phyloP scores from a whole-genome alignment of 1,284 basidiomycete genomes.

The Marasmius fiardii region DNA sequence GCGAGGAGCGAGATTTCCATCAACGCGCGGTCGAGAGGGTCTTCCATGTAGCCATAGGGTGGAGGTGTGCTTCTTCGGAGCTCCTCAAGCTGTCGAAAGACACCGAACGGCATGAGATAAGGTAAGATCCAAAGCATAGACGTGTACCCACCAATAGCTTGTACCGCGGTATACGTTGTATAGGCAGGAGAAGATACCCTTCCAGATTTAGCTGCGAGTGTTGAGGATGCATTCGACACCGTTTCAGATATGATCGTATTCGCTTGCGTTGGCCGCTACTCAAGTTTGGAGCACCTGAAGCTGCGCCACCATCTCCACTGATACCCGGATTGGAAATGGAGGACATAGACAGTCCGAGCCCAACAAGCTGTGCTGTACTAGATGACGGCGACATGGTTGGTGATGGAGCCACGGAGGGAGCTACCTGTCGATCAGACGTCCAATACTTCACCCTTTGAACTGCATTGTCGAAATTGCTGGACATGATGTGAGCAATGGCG shows the following conservation, averaged over 20 bases:
- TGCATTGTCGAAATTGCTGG: conserved; percentile 89
- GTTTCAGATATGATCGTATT: conserved; percentile 84
- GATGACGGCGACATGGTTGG: conserved; percentile 55
- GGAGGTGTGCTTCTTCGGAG: conserved; percentile 83
- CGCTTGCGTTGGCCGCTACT: conserved; percentile 81
- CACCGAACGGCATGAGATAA: conserved; percentile 3
- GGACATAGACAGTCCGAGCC: conserved; percentile 58
- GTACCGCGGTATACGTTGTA: conserved; percentile 96
- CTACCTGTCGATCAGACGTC: conserved; percentile 54
- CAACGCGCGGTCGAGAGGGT: conserved; percentile 84
- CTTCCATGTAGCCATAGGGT: conserved; percentile 63
- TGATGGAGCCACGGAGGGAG: conserved; percentile 35
- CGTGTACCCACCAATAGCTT: conserved; percentile 70
- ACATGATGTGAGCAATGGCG: conserved; percentile 10
- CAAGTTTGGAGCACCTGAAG: conserved; percentile 42
- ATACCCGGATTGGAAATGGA: conserved; percentile 46
- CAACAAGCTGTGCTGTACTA: conserved; percentile 60
- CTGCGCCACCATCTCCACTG: conserved; percentile 35
- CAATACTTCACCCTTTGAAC: conserved; percentile 84
- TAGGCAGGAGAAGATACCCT: conserved; percentile 90
- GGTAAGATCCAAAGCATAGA: conserved; percentile 5
- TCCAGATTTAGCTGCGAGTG: conserved; percentile 98
- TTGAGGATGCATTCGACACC: conserved; percentile 78
- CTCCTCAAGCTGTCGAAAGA: conserved; percentile 69
- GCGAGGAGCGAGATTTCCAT: conserved; percentile 85